Percentiles rank a stretch among this genome's conserved stretches.
These are phyloP conservation scores for Nannochloris sp. DNA, from an alignment of 139 green algal species.

Conservation along the genomic window DNA sequence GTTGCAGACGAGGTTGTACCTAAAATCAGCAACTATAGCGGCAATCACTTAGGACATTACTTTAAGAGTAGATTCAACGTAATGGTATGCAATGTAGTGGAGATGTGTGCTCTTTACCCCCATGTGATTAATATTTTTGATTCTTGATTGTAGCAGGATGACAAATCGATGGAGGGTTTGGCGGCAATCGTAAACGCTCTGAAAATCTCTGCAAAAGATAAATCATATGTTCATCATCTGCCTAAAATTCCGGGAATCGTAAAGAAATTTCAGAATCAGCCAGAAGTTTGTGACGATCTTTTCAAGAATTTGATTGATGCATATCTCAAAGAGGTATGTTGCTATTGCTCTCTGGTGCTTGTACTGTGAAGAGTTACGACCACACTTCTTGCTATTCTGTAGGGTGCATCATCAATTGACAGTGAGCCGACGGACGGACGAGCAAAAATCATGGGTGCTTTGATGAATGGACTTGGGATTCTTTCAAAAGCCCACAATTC, in stretches of 20 bases:
- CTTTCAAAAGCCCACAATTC: slow-evolving; percentile 1
- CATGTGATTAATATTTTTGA: too few species aligned
- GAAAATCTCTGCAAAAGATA: neutral
- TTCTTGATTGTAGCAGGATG: too few species aligned
- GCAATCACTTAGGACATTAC: too few species aligned
- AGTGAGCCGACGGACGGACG: neutral
- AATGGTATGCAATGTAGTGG: too few species aligned
- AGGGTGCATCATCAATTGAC: neutral
- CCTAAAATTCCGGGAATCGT: neutral
- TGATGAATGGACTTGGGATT: slow-evolving; percentile 1
- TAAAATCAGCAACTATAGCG: too few species aligned
- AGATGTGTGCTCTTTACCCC: too few species aligned
- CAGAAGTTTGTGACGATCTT: neutral
- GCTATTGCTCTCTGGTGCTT: too few species aligned
- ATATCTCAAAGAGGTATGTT: neutral
- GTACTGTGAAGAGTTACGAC: too few species aligned
- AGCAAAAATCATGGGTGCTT: neutral
- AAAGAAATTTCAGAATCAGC: neutral
- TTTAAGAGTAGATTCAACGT: too few species aligned
- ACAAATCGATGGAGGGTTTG: too few species aligned
- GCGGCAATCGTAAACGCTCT: too few species aligned
- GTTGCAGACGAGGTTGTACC: too few species aligned
- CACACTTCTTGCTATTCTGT: neutral
- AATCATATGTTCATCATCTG: neutral
- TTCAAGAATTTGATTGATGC: neutral